A percentile compares a stretch with the other conserved stretches of the same genome.
These are phyloP conservation scores for Kurtzmaniella quercitrusa DNA, from an alignment of 1,139 yeast species.

Conservation along the genomic window DNA sequence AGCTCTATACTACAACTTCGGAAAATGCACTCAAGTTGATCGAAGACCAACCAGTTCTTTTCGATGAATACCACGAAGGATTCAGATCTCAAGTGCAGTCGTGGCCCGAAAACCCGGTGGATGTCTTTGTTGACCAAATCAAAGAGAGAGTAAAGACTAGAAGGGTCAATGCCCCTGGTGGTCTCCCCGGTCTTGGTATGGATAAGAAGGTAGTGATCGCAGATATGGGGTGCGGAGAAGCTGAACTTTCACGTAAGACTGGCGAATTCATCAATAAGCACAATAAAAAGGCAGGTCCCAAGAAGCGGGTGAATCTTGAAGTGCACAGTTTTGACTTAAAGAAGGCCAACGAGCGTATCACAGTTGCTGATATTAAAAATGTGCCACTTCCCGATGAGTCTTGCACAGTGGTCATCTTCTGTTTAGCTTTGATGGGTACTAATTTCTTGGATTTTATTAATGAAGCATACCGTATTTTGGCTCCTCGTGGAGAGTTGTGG, in stretches of 20 bases:
- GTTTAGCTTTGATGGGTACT: conserved; percentile 96
- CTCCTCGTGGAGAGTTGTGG: conserved; percentile 95
- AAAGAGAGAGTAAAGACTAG: conserved; percentile 52
- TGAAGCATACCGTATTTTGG: conserved; percentile 83
- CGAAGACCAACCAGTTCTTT: conserved; percentile 77
- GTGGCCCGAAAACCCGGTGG: conserved; percentile 98
- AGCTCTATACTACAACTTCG: conserved; percentile 80
- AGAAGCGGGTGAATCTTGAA: conserved; percentile 45
- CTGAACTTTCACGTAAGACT: conserved; percentile 72
- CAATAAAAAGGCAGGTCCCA: conserved; percentile 25
- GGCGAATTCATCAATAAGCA: conserved; percentile 36
- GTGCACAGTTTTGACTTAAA: conserved; percentile 91
- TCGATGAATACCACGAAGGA: conserved; percentile 93
- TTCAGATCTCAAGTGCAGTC: conserved; percentile 90
- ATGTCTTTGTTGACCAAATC: conserved; percentile 75
- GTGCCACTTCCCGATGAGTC: conserved; percentile 81
- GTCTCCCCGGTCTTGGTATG: conserved; percentile 63
- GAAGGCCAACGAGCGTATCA: conserved; percentile 79
- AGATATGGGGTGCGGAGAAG: conserved; percentile 99
- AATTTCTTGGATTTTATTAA: conserved; percentile 86
- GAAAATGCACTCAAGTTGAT: conserved; percentile 72
- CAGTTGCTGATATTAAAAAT: conserved; percentile 90
- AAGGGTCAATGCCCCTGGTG: conserved; percentile 91
- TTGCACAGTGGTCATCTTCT: conserved; percentile 81
- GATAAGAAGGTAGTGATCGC: conserved; percentile 68